Conservation (phyloP, 768 basidiomycete genomes). For the Lyophyllum atratum region DNA sequence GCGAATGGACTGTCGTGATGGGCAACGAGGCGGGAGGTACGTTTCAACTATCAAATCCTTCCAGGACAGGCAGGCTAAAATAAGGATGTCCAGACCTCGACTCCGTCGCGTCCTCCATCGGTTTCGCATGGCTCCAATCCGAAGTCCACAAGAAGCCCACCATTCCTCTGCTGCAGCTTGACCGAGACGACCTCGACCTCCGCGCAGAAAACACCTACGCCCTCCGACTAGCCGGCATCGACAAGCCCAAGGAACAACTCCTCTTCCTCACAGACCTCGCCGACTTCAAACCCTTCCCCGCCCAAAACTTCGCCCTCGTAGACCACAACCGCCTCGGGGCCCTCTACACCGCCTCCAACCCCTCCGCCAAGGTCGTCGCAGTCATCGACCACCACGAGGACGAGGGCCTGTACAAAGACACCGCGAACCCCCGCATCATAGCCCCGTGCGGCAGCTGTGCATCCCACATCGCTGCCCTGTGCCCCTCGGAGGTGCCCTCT, state of each 20-base stretch:
- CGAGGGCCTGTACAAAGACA: conserved; percentile 65
- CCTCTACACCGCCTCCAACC: conserved; percentile 40
- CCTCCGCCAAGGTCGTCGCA: conserved; percentile 59
- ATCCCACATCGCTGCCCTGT: conserved; percentile 49
- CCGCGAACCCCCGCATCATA: conserved; percentile 68
- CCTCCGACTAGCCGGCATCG: conserved; percentile 58
- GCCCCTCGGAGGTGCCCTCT: conserved; percentile 44
- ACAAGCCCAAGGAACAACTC: conserved; percentile 52
- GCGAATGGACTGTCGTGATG: conserved; percentile 84
- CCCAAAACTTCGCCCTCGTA: conserved; percentile 73
- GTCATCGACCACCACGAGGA: conserved; percentile 94
- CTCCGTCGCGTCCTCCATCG: conserved; percentile 82
- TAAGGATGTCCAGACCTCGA: conserved; percentile 73
- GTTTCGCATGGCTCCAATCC: conserved; percentile 76
- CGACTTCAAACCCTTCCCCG: conserved; percentile 45
- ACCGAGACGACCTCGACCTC: conserved; percentile 67
- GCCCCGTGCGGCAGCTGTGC: conserved; percentile 77
- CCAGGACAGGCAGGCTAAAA: not conserved
- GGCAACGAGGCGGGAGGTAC: conserved; percentile 97
- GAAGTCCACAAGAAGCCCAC: conserved; percentile 53
- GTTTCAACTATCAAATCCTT: conserved; percentile 10
- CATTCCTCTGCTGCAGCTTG: conserved; percentile 74
- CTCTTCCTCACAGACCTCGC: conserved; percentile 73
- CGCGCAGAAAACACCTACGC: conserved; percentile 89
- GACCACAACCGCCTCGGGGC: conserved; percentile 82